These are phyloP conservation scores for Penicillium brasilianum DNA, from an alignment of 2,329 filamentous ascomycete species.

Conservation along the genomic window DNA sequence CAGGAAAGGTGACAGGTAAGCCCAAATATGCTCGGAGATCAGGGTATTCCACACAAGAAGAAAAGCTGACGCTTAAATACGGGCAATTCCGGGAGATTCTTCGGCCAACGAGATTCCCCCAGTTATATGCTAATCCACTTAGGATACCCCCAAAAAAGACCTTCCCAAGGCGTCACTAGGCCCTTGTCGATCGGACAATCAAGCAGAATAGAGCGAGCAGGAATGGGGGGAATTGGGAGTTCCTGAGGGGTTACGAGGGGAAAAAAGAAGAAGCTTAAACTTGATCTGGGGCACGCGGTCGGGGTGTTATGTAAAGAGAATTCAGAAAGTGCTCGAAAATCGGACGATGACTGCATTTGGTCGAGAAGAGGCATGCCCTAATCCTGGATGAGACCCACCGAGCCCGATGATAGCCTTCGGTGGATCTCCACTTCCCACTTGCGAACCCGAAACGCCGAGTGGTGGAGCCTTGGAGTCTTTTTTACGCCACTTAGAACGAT, in stretches of 20 bases:
- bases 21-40: background rate
- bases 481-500: background rate
- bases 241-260: constrained; percentile 3
- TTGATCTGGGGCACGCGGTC: background rate
- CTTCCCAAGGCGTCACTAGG: background rate
- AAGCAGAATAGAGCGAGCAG: background rate
- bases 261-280: constrained; percentile 1
- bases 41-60: background rate
- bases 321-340: background rate
- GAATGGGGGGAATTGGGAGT: background rate
- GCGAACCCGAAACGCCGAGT: constrained; percentile 5
- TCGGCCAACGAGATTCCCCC: background rate
- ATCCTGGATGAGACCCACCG: background rate
- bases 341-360: background rate
- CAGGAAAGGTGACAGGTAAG: background rate
- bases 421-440: background rate
- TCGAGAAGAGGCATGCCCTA: background rate
- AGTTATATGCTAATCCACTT: background rate
- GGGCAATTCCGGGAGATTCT: background rate
- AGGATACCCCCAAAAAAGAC: background rate
- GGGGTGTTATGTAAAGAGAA: background rate
- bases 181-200: background rate
- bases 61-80: background rate
- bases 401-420: constrained; percentile 4
- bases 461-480: background rate